A percentile compares a stretch with the other conserved stretches of the same genome.
These are phyloP conservation scores for Trichosporon inkin DNA, from an alignment of 1,284 basidiomycete genomes.

Conservation along the genomic window DNA sequence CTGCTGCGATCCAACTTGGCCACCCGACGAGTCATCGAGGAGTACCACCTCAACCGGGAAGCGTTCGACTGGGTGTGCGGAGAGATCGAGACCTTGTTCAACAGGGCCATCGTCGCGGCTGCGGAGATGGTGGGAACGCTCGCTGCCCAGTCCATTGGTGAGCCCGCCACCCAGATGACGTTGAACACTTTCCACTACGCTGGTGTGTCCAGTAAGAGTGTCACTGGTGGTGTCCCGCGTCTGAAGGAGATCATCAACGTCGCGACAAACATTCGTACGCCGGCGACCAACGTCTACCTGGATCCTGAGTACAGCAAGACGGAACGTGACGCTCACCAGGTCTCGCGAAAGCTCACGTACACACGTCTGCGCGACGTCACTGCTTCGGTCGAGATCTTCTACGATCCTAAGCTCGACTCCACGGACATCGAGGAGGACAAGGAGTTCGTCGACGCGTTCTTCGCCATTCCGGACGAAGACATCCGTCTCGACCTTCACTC, in stretches of 20 bases:
- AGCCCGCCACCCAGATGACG: conserved; percentile 99
- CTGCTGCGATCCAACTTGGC: conserved; percentile 85
- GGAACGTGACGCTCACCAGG: conserved; percentile 54
- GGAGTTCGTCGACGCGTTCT: conserved; percentile 98
- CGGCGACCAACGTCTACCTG: conserved; percentile 87
- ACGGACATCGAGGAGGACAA: conserved; percentile 96
- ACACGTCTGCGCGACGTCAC: conserved; percentile 94
- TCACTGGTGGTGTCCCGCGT: conserved; percentile 95
- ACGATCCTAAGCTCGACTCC: conserved; percentile 86
- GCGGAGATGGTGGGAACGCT: conserved; percentile 99
- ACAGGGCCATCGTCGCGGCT: conserved; percentile 82
- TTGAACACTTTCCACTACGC: conserved; percentile 99
- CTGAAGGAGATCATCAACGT: conserved; percentile 99
- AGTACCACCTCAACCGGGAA: conserved; percentile 77
- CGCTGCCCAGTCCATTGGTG: conserved; percentile 97
- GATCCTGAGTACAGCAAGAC: conserved; percentile 73
- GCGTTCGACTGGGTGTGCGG: conserved; percentile 98
- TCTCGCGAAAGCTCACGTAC: conserved; percentile 63
- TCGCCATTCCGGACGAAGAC: conserved; percentile 97
- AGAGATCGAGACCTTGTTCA: conserved; percentile 93
- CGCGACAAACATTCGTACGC: conserved; percentile 97
- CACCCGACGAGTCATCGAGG: conserved; percentile 75
- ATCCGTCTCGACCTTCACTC: conserved; percentile 89
- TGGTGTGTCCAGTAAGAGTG: conserved; percentile 96
- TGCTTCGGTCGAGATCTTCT: conserved; percentile 94